Percentiles rank a stretch among this genome's conserved stretches.
phyloP scores from a whole-genome alignment of 2,329 filamentous ascomycete genomes.

The Boeremia lycopersici region DNA sequence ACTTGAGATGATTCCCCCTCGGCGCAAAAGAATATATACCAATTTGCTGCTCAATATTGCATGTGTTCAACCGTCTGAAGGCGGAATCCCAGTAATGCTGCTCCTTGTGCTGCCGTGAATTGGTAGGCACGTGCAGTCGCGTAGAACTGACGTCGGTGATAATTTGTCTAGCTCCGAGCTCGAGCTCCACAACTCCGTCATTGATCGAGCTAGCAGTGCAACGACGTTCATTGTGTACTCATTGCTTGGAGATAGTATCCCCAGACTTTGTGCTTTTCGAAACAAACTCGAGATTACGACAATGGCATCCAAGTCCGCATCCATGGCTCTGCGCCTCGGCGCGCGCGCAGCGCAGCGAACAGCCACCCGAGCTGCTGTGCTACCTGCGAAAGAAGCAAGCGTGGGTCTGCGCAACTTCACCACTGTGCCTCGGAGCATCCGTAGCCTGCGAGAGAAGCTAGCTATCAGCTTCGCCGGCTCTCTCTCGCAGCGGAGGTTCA shows the following conservation, averaged over 20 bases:
- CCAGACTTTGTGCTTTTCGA: not conserved
- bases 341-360: conserved; percentile 1
- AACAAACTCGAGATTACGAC: not conserved
- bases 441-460: not conserved
- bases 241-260: not conserved
- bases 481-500: conserved; percentile 3
- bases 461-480: conserved; percentile 2
- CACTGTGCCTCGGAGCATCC: not conserved
- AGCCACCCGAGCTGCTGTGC: conserved; percentile 10
- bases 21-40: conserved; percentile 52
- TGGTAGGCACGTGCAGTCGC: conserved; percentile 15
- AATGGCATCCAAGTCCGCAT: conserved; percentile 10
- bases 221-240: not conserved
- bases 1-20: conserved; percentile 45
- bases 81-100: not conserved
- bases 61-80: not conserved
- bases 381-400: conserved; percentile 14
- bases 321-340: conserved; percentile 10
- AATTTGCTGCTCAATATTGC: conserved; percentile 44
- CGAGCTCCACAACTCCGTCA: conserved; percentile 17
- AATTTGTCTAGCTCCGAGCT: conserved; percentile 27
- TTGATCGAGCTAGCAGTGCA: not conserved
- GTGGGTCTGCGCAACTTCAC: conserved; percentile 13
- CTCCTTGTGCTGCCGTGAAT: not conserved
- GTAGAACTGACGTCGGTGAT: conserved; percentile 31